phyloP scores from a whole-genome alignment of 192 early-diverging fungal genomes.

The Coemansia sp. region DNA sequence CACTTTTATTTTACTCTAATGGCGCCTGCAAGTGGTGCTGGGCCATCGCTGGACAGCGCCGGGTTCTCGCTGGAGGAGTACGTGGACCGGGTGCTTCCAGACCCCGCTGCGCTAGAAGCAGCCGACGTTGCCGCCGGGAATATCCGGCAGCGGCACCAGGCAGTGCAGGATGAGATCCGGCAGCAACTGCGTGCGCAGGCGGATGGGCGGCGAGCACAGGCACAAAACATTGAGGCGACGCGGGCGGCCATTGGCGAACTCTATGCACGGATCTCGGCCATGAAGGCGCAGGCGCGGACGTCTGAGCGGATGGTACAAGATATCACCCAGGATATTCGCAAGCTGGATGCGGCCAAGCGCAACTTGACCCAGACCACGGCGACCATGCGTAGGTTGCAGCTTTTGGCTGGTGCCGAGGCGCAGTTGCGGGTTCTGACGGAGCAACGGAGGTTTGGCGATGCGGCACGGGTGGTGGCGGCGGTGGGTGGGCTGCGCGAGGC shows the following conservation, averaged over 20 bases:
- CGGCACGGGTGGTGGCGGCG: slow-evolving; percentile 72
- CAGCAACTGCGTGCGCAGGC: slow-evolving; percentile 68
- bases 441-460: slow-evolving; percentile 71
- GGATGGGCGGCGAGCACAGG: slow-evolving; percentile 53
- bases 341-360: slow-evolving; percentile 88
- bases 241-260: slow-evolving; percentile 65
- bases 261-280: slow-evolving; percentile 73
- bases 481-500: slow-evolving; percentile 70
- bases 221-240: slow-evolving; percentile 62
- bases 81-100: slow-evolving; percentile 75
- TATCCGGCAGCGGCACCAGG: slow-evolving; percentile 54
- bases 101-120: slow-evolving; percentile 40
- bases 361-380: slow-evolving; percentile 80
- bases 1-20: not conserved
- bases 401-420: slow-evolving; percentile 73
- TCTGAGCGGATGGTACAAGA: slow-evolving; percentile 88
- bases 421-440: slow-evolving; percentile 63
- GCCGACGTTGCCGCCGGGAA: slow-evolving; percentile 62
- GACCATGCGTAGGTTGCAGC: slow-evolving; percentile 77
- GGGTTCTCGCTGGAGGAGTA: slow-evolving; percentile 71
- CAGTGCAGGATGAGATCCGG: slow-evolving; percentile 60
- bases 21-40: not conserved
- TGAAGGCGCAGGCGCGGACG: slow-evolving; percentile 75
- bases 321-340: slow-evolving; percentile 94
- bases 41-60: slow-evolving; percentile 10